These are phyloP conservation scores for Tetrahymena thermophila DNA, from an alignment of 73 alveolate genomes.

Conservation along the genomic window DNA sequence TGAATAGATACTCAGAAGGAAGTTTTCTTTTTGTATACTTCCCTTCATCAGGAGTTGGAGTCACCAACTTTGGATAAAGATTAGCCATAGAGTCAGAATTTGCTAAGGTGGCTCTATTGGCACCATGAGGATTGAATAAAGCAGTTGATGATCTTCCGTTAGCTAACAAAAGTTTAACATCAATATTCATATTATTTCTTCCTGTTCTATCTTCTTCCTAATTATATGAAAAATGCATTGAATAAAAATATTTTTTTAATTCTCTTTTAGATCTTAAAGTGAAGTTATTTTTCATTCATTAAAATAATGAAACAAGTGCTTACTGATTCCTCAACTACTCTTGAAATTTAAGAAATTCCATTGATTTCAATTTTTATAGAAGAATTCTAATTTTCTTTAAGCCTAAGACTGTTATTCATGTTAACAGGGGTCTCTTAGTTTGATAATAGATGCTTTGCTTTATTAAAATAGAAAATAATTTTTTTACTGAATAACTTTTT, in stretches of 20 bases:
- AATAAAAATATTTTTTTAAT: neutral
- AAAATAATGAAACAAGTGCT: neutral
- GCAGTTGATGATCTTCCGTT: neutral
- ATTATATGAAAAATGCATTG: neutral
- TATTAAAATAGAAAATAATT: neutral
- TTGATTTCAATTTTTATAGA: neutral
- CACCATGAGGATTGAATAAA: neutral
- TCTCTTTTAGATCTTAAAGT: neutral
- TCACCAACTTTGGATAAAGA: neutral
- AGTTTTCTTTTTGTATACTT: neutral
- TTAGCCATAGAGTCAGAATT: neutral
- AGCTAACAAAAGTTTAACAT: neutral
- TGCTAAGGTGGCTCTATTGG: neutral
- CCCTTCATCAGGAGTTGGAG: constrained; percentile 2
- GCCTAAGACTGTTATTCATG: neutral
- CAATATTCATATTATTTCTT: neutral
- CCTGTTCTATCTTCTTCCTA: neutral
- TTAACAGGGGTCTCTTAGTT: neutral
- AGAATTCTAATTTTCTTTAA: neutral
- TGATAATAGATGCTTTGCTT: neutral
- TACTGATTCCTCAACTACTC: neutral
- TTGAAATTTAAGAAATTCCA: neutral
- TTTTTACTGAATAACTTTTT: neutral
- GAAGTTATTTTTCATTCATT: neutral
- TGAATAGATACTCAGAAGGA: neutral